Conservation (phyloP, 2,329 filamentous ascomycete species). For the Metarhizium guizhouense region DNA sequence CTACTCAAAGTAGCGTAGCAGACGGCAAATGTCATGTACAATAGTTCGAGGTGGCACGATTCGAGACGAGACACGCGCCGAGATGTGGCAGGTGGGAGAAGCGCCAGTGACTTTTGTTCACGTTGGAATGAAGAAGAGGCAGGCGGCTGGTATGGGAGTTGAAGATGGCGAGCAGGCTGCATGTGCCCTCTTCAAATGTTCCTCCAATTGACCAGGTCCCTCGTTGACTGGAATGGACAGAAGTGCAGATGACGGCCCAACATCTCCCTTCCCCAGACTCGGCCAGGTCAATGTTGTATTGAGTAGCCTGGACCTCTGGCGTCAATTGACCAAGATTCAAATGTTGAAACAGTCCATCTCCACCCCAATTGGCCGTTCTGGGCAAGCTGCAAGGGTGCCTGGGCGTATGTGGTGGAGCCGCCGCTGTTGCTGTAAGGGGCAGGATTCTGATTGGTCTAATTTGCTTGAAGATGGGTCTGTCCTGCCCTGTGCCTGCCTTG, state of each 20-base stretch:
- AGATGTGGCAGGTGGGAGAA: conserved; percentile 3
- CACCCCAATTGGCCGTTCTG: neutral
- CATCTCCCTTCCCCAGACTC: too few species aligned
- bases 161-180: neutral
- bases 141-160: neutral
- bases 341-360: neutral
- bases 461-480: neutral
- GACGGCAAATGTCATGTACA: neutral
- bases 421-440: neutral
- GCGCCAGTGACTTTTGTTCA: conserved; percentile 1
- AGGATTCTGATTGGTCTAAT: neutral
- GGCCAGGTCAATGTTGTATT: too few species aligned
- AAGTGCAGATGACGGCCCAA: too few species aligned
- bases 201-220: too few species aligned
- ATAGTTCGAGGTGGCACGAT: neutral
- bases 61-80: neutral
- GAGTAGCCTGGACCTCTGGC: too few species aligned
- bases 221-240: too few species aligned
- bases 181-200: too few species aligned
- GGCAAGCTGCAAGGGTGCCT: neutral
- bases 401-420: neutral
- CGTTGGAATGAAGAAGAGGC: conserved; percentile 1
- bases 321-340: neutral
- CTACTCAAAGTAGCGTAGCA: too few species aligned
- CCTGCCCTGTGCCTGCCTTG: neutral